These are phyloP conservation scores for Melaleuca alternifolia DNA, from an alignment of 345 rosid genomes.

Conservation along the genomic window DNA sequence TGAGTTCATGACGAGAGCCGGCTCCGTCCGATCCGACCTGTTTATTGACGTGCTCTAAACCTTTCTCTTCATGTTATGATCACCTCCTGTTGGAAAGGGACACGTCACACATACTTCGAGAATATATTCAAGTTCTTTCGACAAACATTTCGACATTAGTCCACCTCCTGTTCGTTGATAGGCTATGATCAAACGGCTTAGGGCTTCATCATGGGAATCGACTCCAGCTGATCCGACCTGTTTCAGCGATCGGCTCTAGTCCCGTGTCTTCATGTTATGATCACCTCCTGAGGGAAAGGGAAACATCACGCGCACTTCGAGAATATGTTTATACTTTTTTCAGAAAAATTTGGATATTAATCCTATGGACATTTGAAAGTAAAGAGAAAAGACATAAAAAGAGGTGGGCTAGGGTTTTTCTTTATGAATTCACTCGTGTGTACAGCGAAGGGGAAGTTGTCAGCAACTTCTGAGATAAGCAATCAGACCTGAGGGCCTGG, in stretches of 20 bases:
- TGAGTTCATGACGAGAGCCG: neutral
- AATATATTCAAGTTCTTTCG: neutral
- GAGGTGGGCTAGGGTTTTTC: neutral
- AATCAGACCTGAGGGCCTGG: conserved; percentile 11
- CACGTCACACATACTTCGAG: neutral
- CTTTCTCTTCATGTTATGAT: neutral
- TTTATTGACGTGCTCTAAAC: neutral
- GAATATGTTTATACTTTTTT: neutral
- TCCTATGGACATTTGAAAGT: too few species aligned
- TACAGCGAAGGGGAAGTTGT: neutral
- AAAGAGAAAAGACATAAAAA: neutral
- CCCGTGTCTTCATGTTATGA: too few species aligned
- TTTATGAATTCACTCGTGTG: neutral
- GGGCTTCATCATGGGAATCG: too few species aligned
- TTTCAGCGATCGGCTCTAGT: too few species aligned
- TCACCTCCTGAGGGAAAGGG: neutral
- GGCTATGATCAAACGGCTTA: too few species aligned
- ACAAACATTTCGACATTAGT: neutral
- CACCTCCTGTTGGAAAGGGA: neutral
- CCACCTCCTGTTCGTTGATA: too few species aligned
- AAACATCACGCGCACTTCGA: neutral
- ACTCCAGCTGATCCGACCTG: too few species aligned
- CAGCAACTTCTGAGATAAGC: conserved; percentile 24
- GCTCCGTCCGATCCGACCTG: neutral
- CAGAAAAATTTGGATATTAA: neutral